phyloP scores from a whole-genome alignment of 228 moss, liverwort and hornwort genomes.

The Sphagnum magellanicum region DNA sequence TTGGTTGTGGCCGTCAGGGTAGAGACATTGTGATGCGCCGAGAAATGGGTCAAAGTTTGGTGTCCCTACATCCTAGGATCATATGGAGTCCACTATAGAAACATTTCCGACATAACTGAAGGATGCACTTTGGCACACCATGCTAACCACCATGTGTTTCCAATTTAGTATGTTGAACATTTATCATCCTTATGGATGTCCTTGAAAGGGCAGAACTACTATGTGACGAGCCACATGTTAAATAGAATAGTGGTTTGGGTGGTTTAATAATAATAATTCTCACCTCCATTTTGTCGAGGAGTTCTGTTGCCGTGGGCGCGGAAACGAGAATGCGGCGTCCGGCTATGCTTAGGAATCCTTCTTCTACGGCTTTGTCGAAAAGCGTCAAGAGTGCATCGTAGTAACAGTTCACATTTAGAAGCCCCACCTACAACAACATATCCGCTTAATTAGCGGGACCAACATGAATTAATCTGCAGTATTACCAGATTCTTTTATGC shows the following conservation, averaged over 20 bases:
- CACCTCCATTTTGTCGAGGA: constrained; percentile 61
- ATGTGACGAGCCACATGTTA: neutral
- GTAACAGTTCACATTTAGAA: constrained; percentile 57
- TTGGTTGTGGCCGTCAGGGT: too few relatives aligned
- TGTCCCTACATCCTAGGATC: too few relatives aligned
- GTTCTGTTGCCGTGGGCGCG: constrained; percentile 51
- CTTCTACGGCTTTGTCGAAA: constrained; percentile 53
- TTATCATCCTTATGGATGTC: neutral
- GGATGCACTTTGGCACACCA: neutral
- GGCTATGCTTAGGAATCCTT: constrained; percentile 40
- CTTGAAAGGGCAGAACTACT: neutral
- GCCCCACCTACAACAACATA: constrained; percentile 30
- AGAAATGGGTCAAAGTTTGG: too few relatives aligned
- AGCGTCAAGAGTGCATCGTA: constrained; percentile 46
- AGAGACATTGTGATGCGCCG: too few relatives aligned
- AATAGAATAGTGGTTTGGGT: too few relatives aligned
- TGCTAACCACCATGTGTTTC: neutral
- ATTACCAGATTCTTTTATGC: neutral
- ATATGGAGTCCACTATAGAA: too few relatives aligned
- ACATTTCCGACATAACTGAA: too few relatives aligned
- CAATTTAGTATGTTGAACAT: too few relatives aligned
- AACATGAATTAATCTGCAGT: neutral
- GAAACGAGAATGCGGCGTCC: constrained; percentile 44
- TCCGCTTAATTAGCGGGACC: neutral
- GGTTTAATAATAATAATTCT: neutral